phyloP scores from a whole-genome alignment of 257 asterid genomes.

The Lavandula angustifolia region DNA sequence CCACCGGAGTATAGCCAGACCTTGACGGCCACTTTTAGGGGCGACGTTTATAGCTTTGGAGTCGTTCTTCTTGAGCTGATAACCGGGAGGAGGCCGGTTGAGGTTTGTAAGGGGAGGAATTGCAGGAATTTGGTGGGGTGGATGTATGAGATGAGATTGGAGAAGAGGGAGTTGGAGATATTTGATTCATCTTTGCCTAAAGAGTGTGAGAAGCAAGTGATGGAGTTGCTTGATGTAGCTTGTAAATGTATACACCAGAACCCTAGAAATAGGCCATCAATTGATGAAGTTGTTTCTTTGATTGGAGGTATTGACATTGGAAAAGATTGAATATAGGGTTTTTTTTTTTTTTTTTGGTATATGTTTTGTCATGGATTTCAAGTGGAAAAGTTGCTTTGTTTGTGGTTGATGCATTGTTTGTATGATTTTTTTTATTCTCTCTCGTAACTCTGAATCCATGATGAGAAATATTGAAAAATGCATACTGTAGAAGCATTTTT shows the following conservation, averaged over 20 bases:
- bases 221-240: constrained; percentile 72
- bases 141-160: constrained; percentile 73
- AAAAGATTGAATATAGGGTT: constrained; percentile 38
- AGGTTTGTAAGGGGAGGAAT: constrained; percentile 73
- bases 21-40: constrained; percentile 85
- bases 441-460: no score
- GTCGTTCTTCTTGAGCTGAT: constrained; percentile 87
- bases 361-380: not conserved
- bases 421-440: no score
- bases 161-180: constrained; percentile 69
- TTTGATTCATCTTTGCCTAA: constrained; percentile 52
- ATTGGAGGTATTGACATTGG: constrained; percentile 69
- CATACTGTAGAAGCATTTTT: no score
- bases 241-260: constrained; percentile 77
- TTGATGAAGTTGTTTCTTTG: constrained; percentile 78
- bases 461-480: no score
- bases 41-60: constrained; percentile 90
- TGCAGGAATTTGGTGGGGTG: constrained; percentile 83
- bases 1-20: constrained; percentile 95
- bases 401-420: no score
- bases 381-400: no score
- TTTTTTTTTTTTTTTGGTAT: not conserved
- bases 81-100: constrained; percentile 83
- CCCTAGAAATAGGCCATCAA: constrained; percentile 78
- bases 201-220: constrained; percentile 55